These are phyloP conservation scores for Aspergillus sclerotialis DNA, from an alignment of 2,329 filamentous ascomycete genomes.

Conservation along the genomic window DNA sequence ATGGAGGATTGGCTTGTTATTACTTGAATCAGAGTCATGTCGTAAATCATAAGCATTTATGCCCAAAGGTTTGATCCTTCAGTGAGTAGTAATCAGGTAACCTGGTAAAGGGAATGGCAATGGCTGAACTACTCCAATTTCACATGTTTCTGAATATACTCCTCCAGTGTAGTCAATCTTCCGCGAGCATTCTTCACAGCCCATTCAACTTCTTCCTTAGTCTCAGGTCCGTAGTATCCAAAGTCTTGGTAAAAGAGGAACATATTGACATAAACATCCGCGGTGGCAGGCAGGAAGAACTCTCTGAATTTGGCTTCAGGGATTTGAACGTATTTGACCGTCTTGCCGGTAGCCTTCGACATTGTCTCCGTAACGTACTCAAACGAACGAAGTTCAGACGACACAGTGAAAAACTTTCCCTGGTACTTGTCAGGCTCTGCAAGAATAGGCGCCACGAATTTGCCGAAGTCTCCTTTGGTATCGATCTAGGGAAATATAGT, in stretches of 20 bases:
- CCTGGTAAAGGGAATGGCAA: no score
- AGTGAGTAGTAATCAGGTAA: no score
- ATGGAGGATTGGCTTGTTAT: no score
- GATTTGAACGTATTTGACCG: slow-evolving; percentile 3
- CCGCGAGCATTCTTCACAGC: slow-evolving; percentile 1
- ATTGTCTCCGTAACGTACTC: slow-evolving; percentile 3
- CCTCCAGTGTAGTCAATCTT: slow-evolving; percentile 2
- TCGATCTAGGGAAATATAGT: slow-evolving; percentile 1
- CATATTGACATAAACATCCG: slow-evolving; percentile 3
- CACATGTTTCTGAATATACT: neutral
- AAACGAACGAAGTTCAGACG: slow-evolving; percentile 2
- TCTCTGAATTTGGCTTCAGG: slow-evolving; percentile 1
- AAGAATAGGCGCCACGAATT: slow-evolving; percentile 4
- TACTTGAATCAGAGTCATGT: no score
- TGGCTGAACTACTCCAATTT: no score
- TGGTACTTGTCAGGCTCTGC: slow-evolving; percentile 2
- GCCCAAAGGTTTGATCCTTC: no score
- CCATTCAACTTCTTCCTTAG: slow-evolving; percentile 1
- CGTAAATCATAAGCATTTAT: no score
- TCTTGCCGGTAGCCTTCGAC: slow-evolving; percentile 2
- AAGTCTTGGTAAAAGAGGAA: slow-evolving; percentile 1
- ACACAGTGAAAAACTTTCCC: slow-evolving; percentile 1
- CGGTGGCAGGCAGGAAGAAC: neutral
- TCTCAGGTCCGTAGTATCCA: slow-evolving; percentile 4
- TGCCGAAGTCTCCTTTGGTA: slow-evolving; percentile 2